Conservation (phyloP, 148 eudicot species). For the Fagopyrum esculentum region DNA sequence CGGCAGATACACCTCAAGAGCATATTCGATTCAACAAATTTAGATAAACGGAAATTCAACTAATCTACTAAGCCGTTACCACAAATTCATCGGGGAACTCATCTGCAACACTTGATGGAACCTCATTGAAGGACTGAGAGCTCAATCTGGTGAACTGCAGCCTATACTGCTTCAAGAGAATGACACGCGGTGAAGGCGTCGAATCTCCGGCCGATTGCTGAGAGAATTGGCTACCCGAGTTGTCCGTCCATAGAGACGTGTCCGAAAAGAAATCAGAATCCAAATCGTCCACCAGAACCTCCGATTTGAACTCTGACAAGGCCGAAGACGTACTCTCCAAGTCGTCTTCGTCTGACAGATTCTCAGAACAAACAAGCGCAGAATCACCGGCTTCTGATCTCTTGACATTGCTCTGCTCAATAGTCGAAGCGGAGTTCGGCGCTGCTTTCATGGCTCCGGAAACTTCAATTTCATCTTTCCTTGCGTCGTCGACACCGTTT, state of each 20-base stretch:
- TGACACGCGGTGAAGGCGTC: conserved; percentile 53
- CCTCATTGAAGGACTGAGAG: conserved; percentile 12
- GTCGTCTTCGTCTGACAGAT: conserved; percentile 31
- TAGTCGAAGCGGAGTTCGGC: conserved; percentile 31
- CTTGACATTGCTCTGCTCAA: conserved; percentile 23
- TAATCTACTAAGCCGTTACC: conserved; percentile 25
- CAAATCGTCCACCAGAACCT: conserved; percentile 21
- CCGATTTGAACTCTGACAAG: conserved; percentile 40
- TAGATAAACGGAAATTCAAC: background rate
- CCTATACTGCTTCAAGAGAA: conserved; percentile 44
- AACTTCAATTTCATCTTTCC: conserved; percentile 16
- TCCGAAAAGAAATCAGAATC: conserved; percentile 50
- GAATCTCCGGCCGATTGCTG: conserved; percentile 47
- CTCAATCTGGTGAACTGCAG: conserved; percentile 43
- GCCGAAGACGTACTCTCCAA: conserved; percentile 29
- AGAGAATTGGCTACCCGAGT: conserved; percentile 83
- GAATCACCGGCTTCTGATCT: conserved; percentile 15
- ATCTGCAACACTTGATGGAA: conserved; percentile 17
- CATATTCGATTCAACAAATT: background rate
- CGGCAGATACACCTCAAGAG: background rate
- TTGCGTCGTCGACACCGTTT: conserved; percentile 6
- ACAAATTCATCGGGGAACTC: conserved; percentile 25
- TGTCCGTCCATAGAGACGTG: conserved; percentile 54
- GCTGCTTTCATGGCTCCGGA: conserved; percentile 17
- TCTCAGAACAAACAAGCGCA: conserved; percentile 59